Base-by-base conservation (phyloP, 2,329 filamentous ascomycete genomes). In the Aspergillus sp. region DNA sequence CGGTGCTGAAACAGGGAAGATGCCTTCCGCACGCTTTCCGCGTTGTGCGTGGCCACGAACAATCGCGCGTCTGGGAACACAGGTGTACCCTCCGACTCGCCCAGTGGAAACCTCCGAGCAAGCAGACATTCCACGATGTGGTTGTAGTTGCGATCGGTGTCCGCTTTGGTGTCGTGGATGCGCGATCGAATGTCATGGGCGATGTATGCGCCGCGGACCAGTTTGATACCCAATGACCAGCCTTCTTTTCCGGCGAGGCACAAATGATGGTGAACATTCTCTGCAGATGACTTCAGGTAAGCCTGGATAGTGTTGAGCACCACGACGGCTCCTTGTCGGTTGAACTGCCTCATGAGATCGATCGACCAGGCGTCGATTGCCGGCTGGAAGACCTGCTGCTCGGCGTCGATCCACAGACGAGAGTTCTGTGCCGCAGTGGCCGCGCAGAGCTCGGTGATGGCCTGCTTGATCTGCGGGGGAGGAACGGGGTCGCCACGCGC, bases 11-110 rank as follows among this genome's bases (percentile, higher is more conserved):
- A 65, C 6, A 74, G 57, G 3, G 69, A 65, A 60, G 79, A 78
- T 6, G 82, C 82, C 52, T 74, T 74, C n/a, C 73, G 65, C 46
- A 85, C 77, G 10, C 79, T 80, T 51, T 73, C 69, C n/a, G 75
- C 71, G 65, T 85, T 85, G 75, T 85, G 83, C 0, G 82, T 81
- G 16, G 82, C 82, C 42, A 85, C 76, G 53, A 85, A 75, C 46
- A 85, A 75, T 56, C 79, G 75, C 49, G 80, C 70, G 9, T 71
- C 57, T 0, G 67, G 66, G 42, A 71, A 68, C 26, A 20, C 18
- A n/a, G 47, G 50, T 6, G n/a, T 24, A 4, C 53, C 24, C 6
- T 54, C 3, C 4, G 72, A 56, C 9, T 68, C 60, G 24, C 70
- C 74, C 67, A 69, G 55, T 1, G 65, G 63, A 20, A 68, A 68